Conservation (phyloP, 2,329 filamentous ascomycete genomes). For the Rutstroemia sp. region DNA sequence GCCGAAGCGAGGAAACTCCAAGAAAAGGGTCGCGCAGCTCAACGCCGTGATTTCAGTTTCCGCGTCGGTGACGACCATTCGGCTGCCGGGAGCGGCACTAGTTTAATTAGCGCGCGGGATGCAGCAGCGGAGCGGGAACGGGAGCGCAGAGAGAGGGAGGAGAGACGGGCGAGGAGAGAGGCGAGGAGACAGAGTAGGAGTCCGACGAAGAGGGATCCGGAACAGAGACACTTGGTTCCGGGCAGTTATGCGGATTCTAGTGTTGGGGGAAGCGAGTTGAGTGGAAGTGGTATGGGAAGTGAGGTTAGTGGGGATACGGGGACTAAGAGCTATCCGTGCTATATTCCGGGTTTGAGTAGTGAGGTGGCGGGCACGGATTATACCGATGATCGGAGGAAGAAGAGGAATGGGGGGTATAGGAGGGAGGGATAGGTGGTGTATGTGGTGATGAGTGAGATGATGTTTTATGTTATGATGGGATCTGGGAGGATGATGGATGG, state of each 20-base stretch:
- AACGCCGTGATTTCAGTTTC: conserved; percentile 29
- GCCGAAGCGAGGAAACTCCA: conserved; percentile 49
- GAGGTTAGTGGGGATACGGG: conserved; percentile 25
- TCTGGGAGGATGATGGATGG: background rate
- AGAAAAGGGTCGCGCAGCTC: conserved; percentile 41
- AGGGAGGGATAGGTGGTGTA: background rate
- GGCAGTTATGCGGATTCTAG: background rate
- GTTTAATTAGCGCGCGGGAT: conserved; percentile 2
- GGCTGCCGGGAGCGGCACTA: conserved; percentile 2
- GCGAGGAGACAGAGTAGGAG: conserved; percentile 19
- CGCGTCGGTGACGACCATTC: conserved; percentile 26
- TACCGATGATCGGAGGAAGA: conserved; percentile 26
- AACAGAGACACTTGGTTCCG: conserved; percentile 1
- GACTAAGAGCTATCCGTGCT: conserved; percentile 30
- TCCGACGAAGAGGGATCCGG: conserved; percentile 18
- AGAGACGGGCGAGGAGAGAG: conserved; percentile 11
- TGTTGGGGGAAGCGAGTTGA: conserved; percentile 11
- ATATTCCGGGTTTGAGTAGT: conserved; percentile 27
- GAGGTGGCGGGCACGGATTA: conserved; percentile 21
- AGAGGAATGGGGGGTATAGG: conserved; percentile 17
- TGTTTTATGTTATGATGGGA: background rate
- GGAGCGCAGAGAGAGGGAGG: conserved; percentile 10
- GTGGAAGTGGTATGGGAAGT: conserved; percentile 18
- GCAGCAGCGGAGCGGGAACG: conserved; percentile 11
- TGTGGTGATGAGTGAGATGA: background rate